phyloP scores from a whole-genome alignment of 257 asterid species.

The Capsicum pubescens region DNA sequence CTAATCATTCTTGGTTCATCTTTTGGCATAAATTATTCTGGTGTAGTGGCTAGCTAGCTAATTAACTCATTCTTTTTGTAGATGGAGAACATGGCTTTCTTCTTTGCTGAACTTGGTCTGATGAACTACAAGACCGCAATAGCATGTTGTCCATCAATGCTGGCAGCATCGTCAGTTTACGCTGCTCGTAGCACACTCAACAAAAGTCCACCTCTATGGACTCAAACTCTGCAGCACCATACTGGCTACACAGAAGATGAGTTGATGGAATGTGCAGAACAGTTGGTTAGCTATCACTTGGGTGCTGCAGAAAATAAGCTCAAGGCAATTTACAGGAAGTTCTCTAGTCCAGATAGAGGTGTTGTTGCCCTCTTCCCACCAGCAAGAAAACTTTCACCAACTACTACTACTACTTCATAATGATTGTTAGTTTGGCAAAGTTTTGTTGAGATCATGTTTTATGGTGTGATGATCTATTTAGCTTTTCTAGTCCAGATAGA shows the following conservation, averaged over 20 bases:
- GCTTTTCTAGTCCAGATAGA: conserved; percentile 57
- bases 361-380: conserved; percentile 81
- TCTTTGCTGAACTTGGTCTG: conserved; percentile 79
- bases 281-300: conserved; percentile 57
- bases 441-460: background rate
- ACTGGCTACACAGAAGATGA: conserved; percentile 68
- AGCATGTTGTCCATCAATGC: conserved; percentile 57
- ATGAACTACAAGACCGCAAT: conserved; percentile 54
- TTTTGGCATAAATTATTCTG: background rate
- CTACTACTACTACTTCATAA: background rate
- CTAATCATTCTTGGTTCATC: background rate
- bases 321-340: conserved; percentile 63
- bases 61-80: conserved; percentile 16
- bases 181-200: conserved; percentile 77
- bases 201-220: conserved; percentile 59
- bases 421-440: background rate
- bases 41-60: background rate
- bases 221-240: conserved; percentile 71
- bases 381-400: conserved; percentile 46
- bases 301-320: conserved; percentile 65
- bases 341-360: conserved; percentile 56
- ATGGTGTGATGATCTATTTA: background rate
- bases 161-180: conserved; percentile 81
- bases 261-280: conserved; percentile 64
- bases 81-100: conserved; percentile 73